phyloP scores from a whole-genome alignment of 108 stramenopile genomes.

The Skeletonema grethae region DNA sequence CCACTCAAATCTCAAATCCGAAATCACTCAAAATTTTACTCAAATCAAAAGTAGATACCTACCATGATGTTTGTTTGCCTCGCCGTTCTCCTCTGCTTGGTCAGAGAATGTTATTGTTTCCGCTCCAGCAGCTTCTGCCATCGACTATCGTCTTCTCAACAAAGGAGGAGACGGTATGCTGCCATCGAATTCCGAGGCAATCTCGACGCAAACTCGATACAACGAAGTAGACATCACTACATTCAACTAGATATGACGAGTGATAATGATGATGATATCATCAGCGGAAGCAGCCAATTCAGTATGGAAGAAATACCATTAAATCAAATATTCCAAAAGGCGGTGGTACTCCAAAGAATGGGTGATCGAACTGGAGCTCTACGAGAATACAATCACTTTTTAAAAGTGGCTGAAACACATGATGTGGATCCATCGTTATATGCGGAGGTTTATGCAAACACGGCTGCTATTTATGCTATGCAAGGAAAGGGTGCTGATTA shows the following conservation, averaged over 20 bases:
- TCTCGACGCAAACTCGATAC: background rate
- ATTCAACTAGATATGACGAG: background rate
- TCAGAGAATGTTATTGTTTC: background rate
- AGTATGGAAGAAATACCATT: constrained; percentile 23
- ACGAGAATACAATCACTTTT: constrained; percentile 26
- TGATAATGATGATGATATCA: background rate
- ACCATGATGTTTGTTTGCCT: background rate
- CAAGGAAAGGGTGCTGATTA: constrained; percentile 15
- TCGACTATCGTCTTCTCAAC: background rate
- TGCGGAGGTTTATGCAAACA: constrained; percentile 43
- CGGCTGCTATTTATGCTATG: constrained; percentile 47
- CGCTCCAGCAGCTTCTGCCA: background rate
- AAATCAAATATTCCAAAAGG: constrained; percentile 37
- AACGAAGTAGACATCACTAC: background rate
- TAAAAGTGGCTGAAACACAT: constrained; percentile 25
- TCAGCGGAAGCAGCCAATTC: constrained; percentile 8
- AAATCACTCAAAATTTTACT: no score
- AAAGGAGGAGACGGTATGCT: background rate
- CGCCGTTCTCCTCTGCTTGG: background rate
- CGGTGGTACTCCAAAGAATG: constrained; percentile 32
- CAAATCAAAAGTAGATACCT: no score
- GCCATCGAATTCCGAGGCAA: background rate
- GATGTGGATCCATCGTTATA: constrained; percentile 41
- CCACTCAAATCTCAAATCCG: no score
- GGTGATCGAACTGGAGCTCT: constrained; percentile 33